phyloP scores from a whole-genome alignment of 148 eudicot genomes.

The Chenopodium quinoa region DNA sequence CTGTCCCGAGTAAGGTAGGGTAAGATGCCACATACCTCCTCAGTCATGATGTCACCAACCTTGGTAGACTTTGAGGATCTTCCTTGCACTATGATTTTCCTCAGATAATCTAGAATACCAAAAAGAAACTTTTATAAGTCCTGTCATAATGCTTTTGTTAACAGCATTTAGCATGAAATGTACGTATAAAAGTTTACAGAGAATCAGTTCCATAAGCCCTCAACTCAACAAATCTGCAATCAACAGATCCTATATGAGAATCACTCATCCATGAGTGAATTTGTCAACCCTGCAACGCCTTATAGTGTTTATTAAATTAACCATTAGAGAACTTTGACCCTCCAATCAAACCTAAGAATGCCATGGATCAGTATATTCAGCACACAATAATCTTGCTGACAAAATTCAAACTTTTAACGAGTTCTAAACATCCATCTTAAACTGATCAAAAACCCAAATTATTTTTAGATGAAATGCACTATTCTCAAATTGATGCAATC shows the following conservation, averaged over 20 bases:
- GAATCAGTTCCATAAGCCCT: background rate
- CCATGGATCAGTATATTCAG: too few relatives aligned
- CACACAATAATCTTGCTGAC: too few relatives aligned
- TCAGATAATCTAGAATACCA: constrained; percentile 73
- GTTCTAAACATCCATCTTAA: background rate
- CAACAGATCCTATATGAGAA: background rate
- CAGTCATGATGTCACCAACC: constrained; percentile 99
- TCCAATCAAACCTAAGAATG: background rate
- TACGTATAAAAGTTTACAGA: background rate
- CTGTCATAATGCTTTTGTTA: background rate
- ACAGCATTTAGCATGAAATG: background rate
- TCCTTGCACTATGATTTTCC: constrained; percentile 99
- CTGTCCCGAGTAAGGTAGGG: background rate
- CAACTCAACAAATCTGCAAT: background rate
- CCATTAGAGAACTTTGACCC: background rate
- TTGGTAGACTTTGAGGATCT: constrained; percentile 97
- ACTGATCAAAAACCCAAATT: too few relatives aligned
- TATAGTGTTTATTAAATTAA: too few relatives aligned
- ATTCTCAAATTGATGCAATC: background rate
- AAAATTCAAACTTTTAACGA: too few relatives aligned
- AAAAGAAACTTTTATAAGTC: background rate
- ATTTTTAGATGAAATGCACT: background rate
- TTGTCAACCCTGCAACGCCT: background rate
- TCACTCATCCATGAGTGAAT: background rate
- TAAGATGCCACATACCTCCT: constrained; percentile 61